Evolutionary conservation across 2,329 filamentous ascomycete genomes (phyloP), one percentile per base, ranked within the genome.

Genomic region (Fusarium coicis): DNA sequence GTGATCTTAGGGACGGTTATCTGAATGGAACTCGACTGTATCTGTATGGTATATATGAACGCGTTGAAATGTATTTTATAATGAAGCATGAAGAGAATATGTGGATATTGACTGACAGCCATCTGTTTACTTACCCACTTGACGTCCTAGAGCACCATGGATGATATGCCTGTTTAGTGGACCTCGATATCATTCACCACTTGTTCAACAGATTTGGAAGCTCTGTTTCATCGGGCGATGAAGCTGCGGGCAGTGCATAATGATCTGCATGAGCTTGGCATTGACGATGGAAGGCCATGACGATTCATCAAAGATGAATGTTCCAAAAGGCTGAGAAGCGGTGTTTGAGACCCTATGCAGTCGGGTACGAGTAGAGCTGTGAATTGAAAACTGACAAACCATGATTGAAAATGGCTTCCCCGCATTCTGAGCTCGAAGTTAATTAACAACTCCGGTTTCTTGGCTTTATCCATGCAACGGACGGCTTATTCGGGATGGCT

Each of bases 251-350:
- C 63, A 55, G 64, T 76, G 74, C 67, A 75, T 72, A 53, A 74
- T 73, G 73, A 76, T 75, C 70, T 68, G 68, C 74, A 76, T 75
- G 46, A 63, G 55, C 44, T 61, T 63, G 65, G 52, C 62, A 59
- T 59, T 64, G 23, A 30, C 16, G 42, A 44, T 67, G 55, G 59
- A 42, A 23, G 21, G 40, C 16, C 16, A 16, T 23, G 16, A 4
- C n/a, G n/a, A 34, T 23, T 34, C 16, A 26, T 26, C 26, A 26
- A 26, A 26, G 26, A 26, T 26, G 26, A 14, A 30, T 30, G 32
- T n/a, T 23, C 16, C 47, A 50, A 50, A 34, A 16, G 46, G 43
- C 40, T 23, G 18, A 66, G 21, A 26, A 39, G 26, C 11, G 36
- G 28, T 34, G 53, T 46, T 44, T 26, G 16, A 26, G 18, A 15